Evolutionary conservation across 1,284 basidiomycete species (phyloP), one percentile per base, ranked within the genome.

Genomic region (Cutaneotrichosporon cavernicola): DNA sequence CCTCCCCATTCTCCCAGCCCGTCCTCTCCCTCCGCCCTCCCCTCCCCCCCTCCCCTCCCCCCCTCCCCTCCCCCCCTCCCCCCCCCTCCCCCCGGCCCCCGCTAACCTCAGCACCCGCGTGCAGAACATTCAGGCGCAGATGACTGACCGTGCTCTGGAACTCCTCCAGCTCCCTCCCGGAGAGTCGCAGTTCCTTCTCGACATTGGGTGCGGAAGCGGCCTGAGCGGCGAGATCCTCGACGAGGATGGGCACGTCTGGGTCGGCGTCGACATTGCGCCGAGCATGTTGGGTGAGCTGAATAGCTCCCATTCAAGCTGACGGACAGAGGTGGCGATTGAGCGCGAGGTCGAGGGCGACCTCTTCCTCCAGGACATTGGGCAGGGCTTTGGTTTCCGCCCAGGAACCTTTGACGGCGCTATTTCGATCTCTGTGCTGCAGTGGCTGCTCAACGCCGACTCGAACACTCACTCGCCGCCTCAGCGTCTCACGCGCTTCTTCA

Each of bases 351-450:
- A 95, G 72, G 94, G 94, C 1, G 94, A 98, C 80, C 81, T 98
- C 30, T 93, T 95, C 77, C 78, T 96, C 46, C 92, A 95, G 73
- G 92, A 96, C 75, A 94, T 95, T 52, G 92, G 92, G 0, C 92
- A 95, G 76, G 92, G 92, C 2, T 90, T 96, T 72, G 92, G 93
- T 3, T 99, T 98, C 80, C 85, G 97, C 36, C 91, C 97, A 53
- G 97, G 96, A 64, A 90, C 90, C 67, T 99, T 99, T 78, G 97
- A 99, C 78, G 97, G 95, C 52, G 94, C 93, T 9, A 99, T 99
- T 75, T 97, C 94, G 75, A 92, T 99, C 76, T 99, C 97, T 22
- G 97, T 98, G 30, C 85, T 99, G 3, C 97, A 99, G 82, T 99
- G 97, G 97, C 85, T 99, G 0, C 86, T 98, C 66, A 99, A 99